A percentile compares a stretch with the other conserved stretches of the same genome.
Evolutionary conservation across 2,329 filamentous ascomycete species (phyloP).

Genomic region (Nothophoma quercina): DNA sequence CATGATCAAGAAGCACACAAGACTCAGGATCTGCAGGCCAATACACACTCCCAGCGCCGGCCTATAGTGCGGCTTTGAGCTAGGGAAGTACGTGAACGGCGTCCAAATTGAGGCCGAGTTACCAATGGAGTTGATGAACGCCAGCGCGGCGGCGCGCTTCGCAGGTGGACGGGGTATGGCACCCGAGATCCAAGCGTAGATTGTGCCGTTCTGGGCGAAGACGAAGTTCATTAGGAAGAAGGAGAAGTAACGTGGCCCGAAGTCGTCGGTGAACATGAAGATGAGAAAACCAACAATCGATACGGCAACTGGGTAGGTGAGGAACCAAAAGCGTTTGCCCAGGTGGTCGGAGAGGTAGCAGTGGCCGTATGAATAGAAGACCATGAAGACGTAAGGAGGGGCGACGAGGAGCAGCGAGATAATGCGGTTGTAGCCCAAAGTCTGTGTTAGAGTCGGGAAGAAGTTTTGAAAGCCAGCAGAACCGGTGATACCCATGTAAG

Average conservation of each 20-base stretch:
- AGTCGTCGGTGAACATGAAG: slow-evolving; percentile 61
- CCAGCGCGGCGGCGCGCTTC: slow-evolving; percentile 63
- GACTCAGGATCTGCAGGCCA: slow-evolving; percentile 26
- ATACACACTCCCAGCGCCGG: slow-evolving; percentile 33
- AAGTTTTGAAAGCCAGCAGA: slow-evolving; percentile 64
- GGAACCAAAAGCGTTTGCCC: slow-evolving; percentile 53
- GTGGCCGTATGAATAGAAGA: slow-evolving; percentile 57
- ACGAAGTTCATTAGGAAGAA: slow-evolving; percentile 65
- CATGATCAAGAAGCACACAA: slow-evolving; percentile 26
- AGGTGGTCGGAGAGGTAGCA: slow-evolving; percentile 53
- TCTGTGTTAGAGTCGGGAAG: slow-evolving; percentile 63
- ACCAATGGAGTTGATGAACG: slow-evolving; percentile 63
- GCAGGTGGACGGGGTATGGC: slow-evolving; percentile 61
- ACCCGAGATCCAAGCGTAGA: slow-evolving; percentile 65
- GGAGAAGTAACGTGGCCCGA: slow-evolving; percentile 63
- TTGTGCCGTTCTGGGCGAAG: slow-evolving; percentile 62
- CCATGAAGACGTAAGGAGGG: slow-evolving; percentile 66
- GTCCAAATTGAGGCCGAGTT: slow-evolving; percentile 62
- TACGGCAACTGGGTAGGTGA: slow-evolving; percentile 57
- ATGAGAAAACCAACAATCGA: slow-evolving; percentile 61
- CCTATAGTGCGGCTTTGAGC: slow-evolving; percentile 26
- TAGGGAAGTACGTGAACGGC: slow-evolving; percentile 49
- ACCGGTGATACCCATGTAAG: slow-evolving; percentile 59
- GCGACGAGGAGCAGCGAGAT: slow-evolving; percentile 64
- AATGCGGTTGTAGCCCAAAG: slow-evolving; percentile 61